Evolutionary conservation across 2,329 filamentous ascomycete species (phyloP).

Genomic region (Cladophialophora carrionii): DNA sequence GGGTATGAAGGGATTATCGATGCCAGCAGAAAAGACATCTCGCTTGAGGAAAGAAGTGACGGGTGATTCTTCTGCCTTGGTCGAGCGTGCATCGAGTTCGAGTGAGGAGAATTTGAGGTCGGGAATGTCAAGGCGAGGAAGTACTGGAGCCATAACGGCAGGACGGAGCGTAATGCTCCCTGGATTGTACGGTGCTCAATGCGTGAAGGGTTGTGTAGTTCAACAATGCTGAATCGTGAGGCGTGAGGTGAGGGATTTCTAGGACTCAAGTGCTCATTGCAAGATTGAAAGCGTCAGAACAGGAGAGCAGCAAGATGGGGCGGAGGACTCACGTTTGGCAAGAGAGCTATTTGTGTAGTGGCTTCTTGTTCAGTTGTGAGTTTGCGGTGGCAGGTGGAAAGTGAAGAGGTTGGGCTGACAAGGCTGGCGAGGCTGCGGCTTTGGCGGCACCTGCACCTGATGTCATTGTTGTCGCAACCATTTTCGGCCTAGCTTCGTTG

Average conservation of each 20-base stretch:
- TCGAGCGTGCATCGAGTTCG: conserved; percentile 37
- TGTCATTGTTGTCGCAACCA: conserved; percentile 9
- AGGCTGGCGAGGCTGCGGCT: conserved; percentile 13
- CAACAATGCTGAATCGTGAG: not conserved
- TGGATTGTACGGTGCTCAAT: conserved; percentile 4
- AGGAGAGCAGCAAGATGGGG: not conserved
- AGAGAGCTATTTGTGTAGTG: not conserved
- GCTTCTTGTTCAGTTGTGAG: conserved; percentile 5
- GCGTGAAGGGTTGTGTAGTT: not conserved
- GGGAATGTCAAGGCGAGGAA: conserved; percentile 23
- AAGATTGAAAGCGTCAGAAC: conserved; percentile 1
- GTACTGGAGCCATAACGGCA: conserved; percentile 33
- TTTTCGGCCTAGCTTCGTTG: conserved; percentile 11
- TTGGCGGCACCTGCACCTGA: conserved; percentile 1
- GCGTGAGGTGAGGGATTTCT: not conserved
- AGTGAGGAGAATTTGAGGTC: conserved; percentile 38
- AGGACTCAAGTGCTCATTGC: not conserved
- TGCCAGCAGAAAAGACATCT: conserved; percentile 8
- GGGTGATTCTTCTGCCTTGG: conserved; percentile 12
- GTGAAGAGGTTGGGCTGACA: conserved; percentile 12
- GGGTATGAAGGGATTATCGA: conserved; percentile 26
- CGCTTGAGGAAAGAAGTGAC: conserved; percentile 22
- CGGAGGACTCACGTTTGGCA: conserved; percentile 15
- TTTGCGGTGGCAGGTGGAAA: conserved; percentile 17
- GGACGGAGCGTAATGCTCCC: conserved; percentile 15